A percentile compares a stretch with the other conserved stretches of the same genome.
Evolutionary conservation across 1,284 basidiomycete species (phyloP).

Genomic region (Coniophora puteana): DNA sequence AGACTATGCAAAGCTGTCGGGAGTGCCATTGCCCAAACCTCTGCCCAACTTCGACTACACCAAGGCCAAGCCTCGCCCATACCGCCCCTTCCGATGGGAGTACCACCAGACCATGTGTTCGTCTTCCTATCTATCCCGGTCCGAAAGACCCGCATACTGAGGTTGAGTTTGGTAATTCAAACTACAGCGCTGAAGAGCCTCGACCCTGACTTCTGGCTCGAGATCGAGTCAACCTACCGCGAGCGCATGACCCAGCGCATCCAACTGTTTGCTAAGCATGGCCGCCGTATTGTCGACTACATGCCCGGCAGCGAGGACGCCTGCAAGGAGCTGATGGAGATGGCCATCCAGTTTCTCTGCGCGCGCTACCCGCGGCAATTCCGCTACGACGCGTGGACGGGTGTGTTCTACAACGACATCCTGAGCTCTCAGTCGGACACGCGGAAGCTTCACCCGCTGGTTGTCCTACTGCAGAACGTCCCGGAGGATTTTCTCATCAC

Average conservation of each 20-base stretch:
- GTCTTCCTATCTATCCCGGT: conserved; percentile 10
- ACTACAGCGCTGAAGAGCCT: conserved; percentile 39
- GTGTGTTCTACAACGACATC: conserved; percentile 39
- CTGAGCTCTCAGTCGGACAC: conserved; percentile 31
- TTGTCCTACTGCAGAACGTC: conserved; percentile 42
- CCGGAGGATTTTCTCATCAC: conserved; percentile 48
- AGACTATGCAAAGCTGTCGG: conserved; percentile 37
- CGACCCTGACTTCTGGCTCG: conserved; percentile 51
- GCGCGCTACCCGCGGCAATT: conserved; percentile 45
- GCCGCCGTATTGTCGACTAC: conserved; percentile 34
- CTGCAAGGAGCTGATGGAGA: conserved; percentile 44
- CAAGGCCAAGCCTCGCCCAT: conserved; percentile 41
- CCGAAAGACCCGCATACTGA: not conserved
- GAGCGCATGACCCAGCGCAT: conserved; percentile 39
- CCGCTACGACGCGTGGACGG: conserved; percentile 27
- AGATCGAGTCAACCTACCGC: conserved; percentile 47
- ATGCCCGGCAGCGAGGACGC: conserved; percentile 39
- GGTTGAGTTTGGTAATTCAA: not conserved
- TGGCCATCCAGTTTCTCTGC: conserved; percentile 47
- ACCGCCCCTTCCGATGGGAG: conserved; percentile 49
- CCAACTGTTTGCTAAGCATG: conserved; percentile 32
- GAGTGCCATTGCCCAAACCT: conserved; percentile 38
- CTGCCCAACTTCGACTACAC: conserved; percentile 40
- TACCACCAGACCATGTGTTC: conserved; percentile 52
- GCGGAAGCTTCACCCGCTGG: conserved; percentile 29